A percentile compares a stretch with the other conserved stretches of the same genome.
These are phyloP conservation scores for Coprinopsis cinerea DNA, from an alignment of 768 basidiomycete species.

Conservation along the genomic window DNA sequence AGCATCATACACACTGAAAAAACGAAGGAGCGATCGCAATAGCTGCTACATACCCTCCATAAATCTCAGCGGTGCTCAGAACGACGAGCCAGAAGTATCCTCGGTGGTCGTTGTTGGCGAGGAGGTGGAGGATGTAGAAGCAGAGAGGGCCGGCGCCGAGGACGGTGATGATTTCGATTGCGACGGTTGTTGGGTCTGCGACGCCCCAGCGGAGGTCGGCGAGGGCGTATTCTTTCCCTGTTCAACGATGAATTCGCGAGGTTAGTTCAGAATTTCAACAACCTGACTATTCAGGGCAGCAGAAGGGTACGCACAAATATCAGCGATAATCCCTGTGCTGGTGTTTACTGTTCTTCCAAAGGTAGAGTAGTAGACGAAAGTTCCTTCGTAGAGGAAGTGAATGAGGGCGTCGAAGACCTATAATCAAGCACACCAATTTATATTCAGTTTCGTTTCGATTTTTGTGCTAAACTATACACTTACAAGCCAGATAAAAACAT, in stretches of 20 bases:
- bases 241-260: not conserved
- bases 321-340: constrained; percentile 61
- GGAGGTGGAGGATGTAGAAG: constrained; percentile 62
- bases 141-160: constrained; percentile 71
- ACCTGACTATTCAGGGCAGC: not conserved
- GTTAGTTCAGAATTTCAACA: not conserved
- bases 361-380: constrained; percentile 71
- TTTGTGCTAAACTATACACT: too few relatives aligned
- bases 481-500: constrained; percentile 78
- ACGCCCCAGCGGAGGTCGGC: constrained; percentile 82
- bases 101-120: constrained; percentile 58
- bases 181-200: constrained; percentile 73
- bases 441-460: not conserved
- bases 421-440: constrained; percentile 19
- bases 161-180: constrained; percentile 80
- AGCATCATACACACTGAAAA: not conserved
- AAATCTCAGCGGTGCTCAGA: constrained; percentile 68
- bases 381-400: constrained; percentile 74
- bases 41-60: constrained; percentile 54
- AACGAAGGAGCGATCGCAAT: not conserved
- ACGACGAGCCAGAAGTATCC: constrained; percentile 79
- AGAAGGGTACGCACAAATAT: constrained; percentile 53
- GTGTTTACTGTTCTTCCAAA: constrained; percentile 71
- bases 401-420: constrained; percentile 79
- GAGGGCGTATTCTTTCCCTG: constrained; percentile 77